Percentiles rank a stretch among this genome's conserved stretches.
Evolutionary conservation across 257 asterid species (phyloP).

Genomic region (Capsicum chinense): DNA sequence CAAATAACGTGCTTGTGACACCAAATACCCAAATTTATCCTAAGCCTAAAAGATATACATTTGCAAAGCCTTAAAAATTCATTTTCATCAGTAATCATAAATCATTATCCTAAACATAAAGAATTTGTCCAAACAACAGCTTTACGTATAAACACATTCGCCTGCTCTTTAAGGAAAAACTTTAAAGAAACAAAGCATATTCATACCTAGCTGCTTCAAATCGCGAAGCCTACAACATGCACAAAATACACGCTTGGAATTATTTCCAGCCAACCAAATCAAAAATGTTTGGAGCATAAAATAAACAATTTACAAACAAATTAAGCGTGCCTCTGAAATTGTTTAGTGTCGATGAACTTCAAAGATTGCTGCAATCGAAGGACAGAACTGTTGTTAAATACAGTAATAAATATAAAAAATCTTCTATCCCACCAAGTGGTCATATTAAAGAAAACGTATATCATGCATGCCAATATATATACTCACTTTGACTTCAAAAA

Average conservation of each 20-base stretch:
- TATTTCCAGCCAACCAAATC: slow-evolving; percentile 10
- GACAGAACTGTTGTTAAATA: not conserved
- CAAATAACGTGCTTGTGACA: not conserved
- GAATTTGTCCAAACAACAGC: not conserved
- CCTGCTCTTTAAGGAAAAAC: not conserved
- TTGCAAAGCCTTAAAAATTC: not conserved
- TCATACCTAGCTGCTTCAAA: slow-evolving; percentile 88
- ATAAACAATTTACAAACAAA: not conserved
- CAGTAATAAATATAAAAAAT: not conserved
- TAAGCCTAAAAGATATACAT: not conserved
- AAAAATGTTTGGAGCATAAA: slow-evolving; percentile 5
- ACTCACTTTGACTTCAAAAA: not conserved
- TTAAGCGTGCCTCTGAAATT: slow-evolving; percentile 77
- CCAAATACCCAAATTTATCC: not conserved
- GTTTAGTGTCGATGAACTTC: slow-evolving; percentile 87
- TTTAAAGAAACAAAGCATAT: not conserved
- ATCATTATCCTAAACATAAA: slow-evolving; percentile 12
- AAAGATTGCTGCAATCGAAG: slow-evolving; percentile 64
- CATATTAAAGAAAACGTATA: not conserved
- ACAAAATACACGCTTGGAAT: slow-evolving; percentile 28
- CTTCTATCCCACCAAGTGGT: not conserved
- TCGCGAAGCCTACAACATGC: slow-evolving; percentile 80
- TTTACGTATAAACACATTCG: not conserved
- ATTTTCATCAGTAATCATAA: not conserved
- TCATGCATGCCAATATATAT: not conserved